A percentile compares a stretch with the other conserved stretches of the same genome.
phyloP scores from a whole-genome alignment of 768 basidiomycete genomes.

The Stropharia rugosoannulata region DNA sequence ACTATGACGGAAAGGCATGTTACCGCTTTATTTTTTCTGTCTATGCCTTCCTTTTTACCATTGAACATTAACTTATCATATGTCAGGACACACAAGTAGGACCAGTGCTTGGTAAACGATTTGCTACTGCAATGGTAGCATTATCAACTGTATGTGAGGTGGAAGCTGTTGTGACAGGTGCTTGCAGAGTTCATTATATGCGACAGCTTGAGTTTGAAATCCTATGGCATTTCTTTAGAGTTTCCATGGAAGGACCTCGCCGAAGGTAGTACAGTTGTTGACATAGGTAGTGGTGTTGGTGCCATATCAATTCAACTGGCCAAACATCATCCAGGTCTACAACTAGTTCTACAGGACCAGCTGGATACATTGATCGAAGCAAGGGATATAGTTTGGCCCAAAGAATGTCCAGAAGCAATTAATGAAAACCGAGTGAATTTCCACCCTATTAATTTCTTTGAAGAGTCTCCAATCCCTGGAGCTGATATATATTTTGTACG shows the following conservation, averaged over 20 bases:
- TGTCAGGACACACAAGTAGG: slow-evolving; percentile 12
- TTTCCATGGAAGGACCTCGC: slow-evolving; percentile 32
- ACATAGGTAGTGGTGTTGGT: slow-evolving; percentile 41
- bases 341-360: slow-evolving; percentile 36
- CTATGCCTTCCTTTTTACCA: no score
- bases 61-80: not conserved
- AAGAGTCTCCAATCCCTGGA: slow-evolving; percentile 30
- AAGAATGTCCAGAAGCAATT: slow-evolving; percentile 34
- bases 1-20: slow-evolving; percentile 17
- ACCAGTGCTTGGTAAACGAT: slow-evolving; percentile 22
- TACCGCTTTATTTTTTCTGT: no score
- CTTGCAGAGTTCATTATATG: not conserved
- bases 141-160: slow-evolving; percentile 31
- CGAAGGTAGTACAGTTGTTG: slow-evolving; percentile 30
- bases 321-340: slow-evolving; percentile 31
- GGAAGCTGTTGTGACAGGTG: slow-evolving; percentile 26
- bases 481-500: slow-evolving; percentile 44
- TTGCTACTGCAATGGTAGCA: slow-evolving; percentile 32
- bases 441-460: slow-evolving; percentile 39
- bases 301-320: slow-evolving; percentile 31
- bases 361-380: slow-evolving; percentile 30
- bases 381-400: slow-evolving; percentile 31
- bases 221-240: slow-evolving; percentile 14
- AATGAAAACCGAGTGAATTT: slow-evolving; percentile 34
- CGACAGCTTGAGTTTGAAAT: not conserved